Evolutionary conservation across 768 basidiomycete species (phyloP).

Genomic region (Brasilioporus rufonigricans): DNA sequence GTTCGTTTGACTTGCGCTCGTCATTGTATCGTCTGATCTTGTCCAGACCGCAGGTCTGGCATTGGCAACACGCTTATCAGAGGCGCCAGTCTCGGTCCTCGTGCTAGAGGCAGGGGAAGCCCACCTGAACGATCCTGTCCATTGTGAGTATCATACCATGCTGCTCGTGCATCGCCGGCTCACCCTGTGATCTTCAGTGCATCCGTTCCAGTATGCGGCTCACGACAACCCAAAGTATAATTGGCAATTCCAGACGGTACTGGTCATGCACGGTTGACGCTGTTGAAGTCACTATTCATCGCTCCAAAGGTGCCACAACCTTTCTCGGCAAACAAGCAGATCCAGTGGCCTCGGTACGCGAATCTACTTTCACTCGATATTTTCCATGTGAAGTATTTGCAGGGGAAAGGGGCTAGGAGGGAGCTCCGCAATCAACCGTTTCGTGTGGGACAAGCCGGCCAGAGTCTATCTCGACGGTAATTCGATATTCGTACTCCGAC

Average conservation of each 20-base stretch:
- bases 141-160: not conserved
- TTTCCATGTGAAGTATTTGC: not conserved
- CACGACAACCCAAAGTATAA: not conserved
- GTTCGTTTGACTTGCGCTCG: not conserved
- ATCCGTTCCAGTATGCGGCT: not conserved
- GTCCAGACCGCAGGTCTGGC: not conserved
- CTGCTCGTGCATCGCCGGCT: not conserved
- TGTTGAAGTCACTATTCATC: not conserved
- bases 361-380: not conserved
- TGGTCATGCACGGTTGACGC: not conserved
- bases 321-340: not conserved
- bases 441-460: slow-evolving; percentile 1
- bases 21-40: not conserved
- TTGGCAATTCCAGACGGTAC: slow-evolving; percentile 3
- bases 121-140: not conserved
- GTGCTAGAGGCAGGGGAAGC: slow-evolving; percentile 1
- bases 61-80: not conserved
- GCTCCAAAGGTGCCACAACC: not conserved
- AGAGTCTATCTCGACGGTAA: not conserved
- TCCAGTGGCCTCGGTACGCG: not conserved
- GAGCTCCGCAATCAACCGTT: not conserved
- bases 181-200: not conserved
- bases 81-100: not conserved
- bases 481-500: not conserved
- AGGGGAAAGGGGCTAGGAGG: slow-evolving; percentile 1